Evolutionary conservation across 768 basidiomycete species (phyloP).

Genomic region (Sporobolomyces roseus): DNA sequence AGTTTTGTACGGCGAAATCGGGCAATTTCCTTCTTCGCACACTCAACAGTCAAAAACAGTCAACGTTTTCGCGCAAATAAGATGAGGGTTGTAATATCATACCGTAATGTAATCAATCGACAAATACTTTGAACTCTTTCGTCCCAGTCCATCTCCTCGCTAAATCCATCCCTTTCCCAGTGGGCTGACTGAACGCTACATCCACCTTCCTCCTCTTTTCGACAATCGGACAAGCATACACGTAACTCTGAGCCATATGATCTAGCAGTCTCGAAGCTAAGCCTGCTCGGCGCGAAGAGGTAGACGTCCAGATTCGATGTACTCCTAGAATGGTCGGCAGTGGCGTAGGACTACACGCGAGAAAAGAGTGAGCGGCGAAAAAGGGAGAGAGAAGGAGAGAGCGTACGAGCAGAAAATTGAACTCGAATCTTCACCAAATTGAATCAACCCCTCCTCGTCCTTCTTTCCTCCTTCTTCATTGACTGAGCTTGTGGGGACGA

Average conservation of each 20-base stretch:
- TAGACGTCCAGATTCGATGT: slow-evolving; percentile 43
- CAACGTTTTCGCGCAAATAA: no score
- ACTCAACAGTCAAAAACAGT: no score
- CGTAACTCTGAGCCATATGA: slow-evolving; percentile 14
- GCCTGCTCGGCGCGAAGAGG: slow-evolving; percentile 30
- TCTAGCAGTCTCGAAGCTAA: slow-evolving; percentile 35
- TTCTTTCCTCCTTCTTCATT: not conserved
- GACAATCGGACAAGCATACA: slow-evolving; percentile 39
- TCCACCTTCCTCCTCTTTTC: not conserved
- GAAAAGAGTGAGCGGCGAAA: not conserved
- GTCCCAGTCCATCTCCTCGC: slow-evolving; percentile 41
- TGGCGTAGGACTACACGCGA: slow-evolving; percentile 21
- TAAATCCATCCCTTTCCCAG: slow-evolving; percentile 44
- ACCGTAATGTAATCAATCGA: slow-evolving; percentile 23
- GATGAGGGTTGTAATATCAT: not conserved
- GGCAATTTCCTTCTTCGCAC: no score
- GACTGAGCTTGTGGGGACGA: not conserved
- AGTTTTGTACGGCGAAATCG: no score
- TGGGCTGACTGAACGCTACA: slow-evolving; percentile 44
- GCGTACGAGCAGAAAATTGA: slow-evolving; percentile 44
- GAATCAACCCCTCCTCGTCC: not conserved
- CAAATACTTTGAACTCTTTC: slow-evolving; percentile 37
- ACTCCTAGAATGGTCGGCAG: slow-evolving; percentile 40
- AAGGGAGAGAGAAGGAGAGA: no score
- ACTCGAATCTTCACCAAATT: slow-evolving; percentile 35